Conservation (phyloP, 305 asterid genomes). For the Fraxinus albicans region DNA sequence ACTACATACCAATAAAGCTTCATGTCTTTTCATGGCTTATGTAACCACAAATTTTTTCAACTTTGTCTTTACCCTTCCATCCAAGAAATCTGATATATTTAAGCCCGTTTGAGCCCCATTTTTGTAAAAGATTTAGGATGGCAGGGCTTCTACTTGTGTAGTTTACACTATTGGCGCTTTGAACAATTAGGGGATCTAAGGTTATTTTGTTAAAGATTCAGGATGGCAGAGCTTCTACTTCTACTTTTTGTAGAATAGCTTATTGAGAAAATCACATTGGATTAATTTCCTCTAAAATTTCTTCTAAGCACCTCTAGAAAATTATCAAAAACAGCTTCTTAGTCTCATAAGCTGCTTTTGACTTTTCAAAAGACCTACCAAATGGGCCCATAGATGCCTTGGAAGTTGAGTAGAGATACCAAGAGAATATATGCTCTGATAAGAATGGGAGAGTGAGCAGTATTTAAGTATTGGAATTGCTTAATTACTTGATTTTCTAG, state of each 20-base stretch:
- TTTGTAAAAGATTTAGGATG: neutral
- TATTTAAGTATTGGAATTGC: neutral
- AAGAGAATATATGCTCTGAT: neutral
- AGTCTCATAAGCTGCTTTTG: neutral
- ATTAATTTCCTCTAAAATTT: neutral
- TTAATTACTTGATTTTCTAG: neutral
- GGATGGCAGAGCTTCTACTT: neutral
- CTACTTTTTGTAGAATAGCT: neutral
- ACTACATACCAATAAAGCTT: neutral
- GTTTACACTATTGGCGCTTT: neutral
- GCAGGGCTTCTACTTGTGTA: neutral
- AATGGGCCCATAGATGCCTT: neutral
- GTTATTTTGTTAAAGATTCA: neutral
- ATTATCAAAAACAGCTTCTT: neutral
- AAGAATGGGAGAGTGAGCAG: neutral
- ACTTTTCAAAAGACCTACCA: neutral
- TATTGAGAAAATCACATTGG: neutral
- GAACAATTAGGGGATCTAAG: neutral
- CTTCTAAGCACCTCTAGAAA: neutral
- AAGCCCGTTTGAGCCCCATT: too few relatives aligned
- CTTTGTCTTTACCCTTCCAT: neutral
- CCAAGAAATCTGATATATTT: neutral
- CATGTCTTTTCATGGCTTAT: neutral
- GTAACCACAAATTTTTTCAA: neutral
- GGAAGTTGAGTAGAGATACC: neutral